Base-by-base conservation (phyloP, 148 eudicot genomes). In the Fagopyrum homotropicum region DNA sequence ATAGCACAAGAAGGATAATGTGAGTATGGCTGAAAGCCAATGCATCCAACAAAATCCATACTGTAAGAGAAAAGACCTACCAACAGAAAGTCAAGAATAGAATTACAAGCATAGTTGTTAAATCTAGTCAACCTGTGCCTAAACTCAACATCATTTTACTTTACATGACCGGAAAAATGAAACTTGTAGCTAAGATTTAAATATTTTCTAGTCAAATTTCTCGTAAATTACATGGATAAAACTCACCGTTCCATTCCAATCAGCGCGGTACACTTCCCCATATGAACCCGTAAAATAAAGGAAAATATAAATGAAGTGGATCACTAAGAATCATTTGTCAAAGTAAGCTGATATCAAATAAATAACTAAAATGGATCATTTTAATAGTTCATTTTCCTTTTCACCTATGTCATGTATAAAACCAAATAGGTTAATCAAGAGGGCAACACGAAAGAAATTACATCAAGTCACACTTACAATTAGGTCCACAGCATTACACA, bases 181-280 rank as follows among this genome's bases (percentile, higher is more conserved):
- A 26, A 43, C 47, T 14, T 40, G 46, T 43, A 66, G 71, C 47
- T 66, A 35, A 4, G 3, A 22, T 22, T 22, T 12, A 49, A 49
- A 35, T 44, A 63, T 63, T 63, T 63, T 63, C 45, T 63, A 63
- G 69, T 35, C 45, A 43, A 35, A 4, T 35, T 66, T 17, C 46
- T 35, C 43, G 17, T 66, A 66, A 12, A 35, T 66, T 66, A 47
- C 22, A 26, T 60, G 8, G n/a, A 72, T 61, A 74, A 9, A 69
- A 85, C 97, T 88, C 85, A 95, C 99, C 40, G 91, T 92, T 86
- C 97, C 97, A 81, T 95, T 95, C 99, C 96, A 95, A 82, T 95
- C 99, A 77, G 97, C 99, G 79, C 83, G 96, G 79, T 90, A 95
- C 76, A 95, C 99, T 83, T 95, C 99, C 74, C 99, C 99, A 76